Base-by-base conservation (phyloP, 106 monocot genomes). In the Cymbidium sinense region DNA sequence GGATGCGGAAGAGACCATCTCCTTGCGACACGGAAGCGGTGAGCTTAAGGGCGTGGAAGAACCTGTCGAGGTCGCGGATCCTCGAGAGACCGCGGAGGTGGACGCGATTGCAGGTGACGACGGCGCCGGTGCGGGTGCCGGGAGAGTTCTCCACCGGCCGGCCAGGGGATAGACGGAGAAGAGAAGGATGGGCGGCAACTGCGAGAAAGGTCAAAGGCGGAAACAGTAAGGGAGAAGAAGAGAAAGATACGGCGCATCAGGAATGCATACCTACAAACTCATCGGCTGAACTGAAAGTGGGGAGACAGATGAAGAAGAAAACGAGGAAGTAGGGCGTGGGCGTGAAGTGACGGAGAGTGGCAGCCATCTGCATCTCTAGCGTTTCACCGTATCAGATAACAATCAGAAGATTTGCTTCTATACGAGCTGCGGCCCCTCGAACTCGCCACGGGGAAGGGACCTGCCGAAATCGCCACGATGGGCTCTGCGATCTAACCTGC, bases 41-140 rank as follows among this genome's bases (percentile, higher is more conserved):
- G 34, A 96, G 51, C 80, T 85, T 89, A 69, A 91, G 79, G 18
- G 93, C 82, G 65, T 93, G 79, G 28, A 88, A 83, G 82, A 85
- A 96, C 72, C 81, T 83, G 23, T 31, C 62, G 15, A 85, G 69
- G 81, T 93, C 64, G 18, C 73, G 84, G 7, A 89, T 35, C 77
- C 93, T 76, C 0, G 89, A 82, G 78, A 88, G 78, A n/a, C 91
- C 91, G 39, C 70, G 89, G 75, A 93, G 61, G 75, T 82, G 87
- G 50, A 93, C 83, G 29, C 93, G 84, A 70, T 76, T 89, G 81
- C 89, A 86, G 37, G 75, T 43, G 43, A 86, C 55, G 28, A 79
- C 78, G 19, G 83, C 64, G 43, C 87, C 83, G 28, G 90, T 81
- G 69, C 89, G 86, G 61, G 84, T 50, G 25, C 93, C 91, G 3